These are phyloP conservation scores for Ceratocystis albifundus DNA, from an alignment of 2,329 filamentous ascomycete species.

Conservation along the genomic window DNA sequence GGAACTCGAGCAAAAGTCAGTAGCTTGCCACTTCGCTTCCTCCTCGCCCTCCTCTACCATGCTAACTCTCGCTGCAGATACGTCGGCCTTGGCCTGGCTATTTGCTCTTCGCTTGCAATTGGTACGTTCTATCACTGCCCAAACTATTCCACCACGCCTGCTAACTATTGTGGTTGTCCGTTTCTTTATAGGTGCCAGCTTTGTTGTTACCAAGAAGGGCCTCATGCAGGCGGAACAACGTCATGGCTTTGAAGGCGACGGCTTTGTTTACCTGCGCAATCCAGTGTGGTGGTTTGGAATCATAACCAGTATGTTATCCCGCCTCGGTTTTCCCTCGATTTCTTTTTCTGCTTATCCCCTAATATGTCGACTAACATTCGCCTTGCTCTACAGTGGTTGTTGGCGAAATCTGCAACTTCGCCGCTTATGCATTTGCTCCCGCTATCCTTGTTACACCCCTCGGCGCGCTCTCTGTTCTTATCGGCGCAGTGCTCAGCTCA, in stretches of 20 bases:
- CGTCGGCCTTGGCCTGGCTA: slow-evolving; percentile 63
- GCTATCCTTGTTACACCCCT: slow-evolving; percentile 96
- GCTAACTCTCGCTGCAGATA: slow-evolving; percentile 43
- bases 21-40: background rate
- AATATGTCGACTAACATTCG: slow-evolving; percentile 40
- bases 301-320: slow-evolving; percentile 55
- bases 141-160: slow-evolving; percentile 25
- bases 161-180: background rate
- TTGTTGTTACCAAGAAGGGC: slow-evolving; percentile 98
- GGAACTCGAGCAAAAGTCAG: slow-evolving; percentile 23
- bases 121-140: slow-evolving; percentile 39
- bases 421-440: slow-evolving; percentile 93
- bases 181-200: slow-evolving; percentile 64
- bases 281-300: slow-evolving; percentile 98
- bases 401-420: slow-evolving; percentile 94
- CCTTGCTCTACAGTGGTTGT: slow-evolving; percentile 61
- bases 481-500: slow-evolving; percentile 85
- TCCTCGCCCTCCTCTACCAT: background rate
- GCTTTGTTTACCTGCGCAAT: slow-evolving; percentile 84
- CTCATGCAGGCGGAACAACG: slow-evolving; percentile 80
- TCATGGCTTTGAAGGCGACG: slow-evolving; percentile 94
- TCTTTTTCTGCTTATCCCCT: background rate
- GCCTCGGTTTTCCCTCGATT: background rate
- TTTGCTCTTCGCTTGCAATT: slow-evolving; percentile 63
- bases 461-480: slow-evolving; percentile 85